These are phyloP conservation scores for Skeletonema marinoi DNA, from an alignment of 108 stramenopile genomes.

Conservation along the genomic window DNA sequence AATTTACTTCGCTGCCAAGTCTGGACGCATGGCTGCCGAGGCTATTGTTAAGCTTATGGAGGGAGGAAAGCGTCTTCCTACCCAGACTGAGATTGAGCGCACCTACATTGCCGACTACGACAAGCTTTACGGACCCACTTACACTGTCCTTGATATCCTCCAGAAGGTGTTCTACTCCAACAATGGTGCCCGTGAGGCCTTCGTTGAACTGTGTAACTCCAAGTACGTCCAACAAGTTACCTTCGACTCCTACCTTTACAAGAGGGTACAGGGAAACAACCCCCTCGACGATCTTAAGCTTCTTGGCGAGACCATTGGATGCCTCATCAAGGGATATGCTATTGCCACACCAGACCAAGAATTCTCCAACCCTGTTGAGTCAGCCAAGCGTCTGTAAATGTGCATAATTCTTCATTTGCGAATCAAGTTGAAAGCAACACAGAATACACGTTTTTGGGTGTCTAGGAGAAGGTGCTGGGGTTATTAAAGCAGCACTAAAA, in stretches of 20 bases:
- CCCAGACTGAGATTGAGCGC: conserved; percentile 89
- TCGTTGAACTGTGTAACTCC: conserved; percentile 96
- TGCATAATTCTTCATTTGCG: not conserved
- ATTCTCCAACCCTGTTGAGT: conserved; percentile 96
- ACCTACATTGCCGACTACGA: conserved; percentile 97
- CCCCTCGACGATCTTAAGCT: conserved; percentile 97
- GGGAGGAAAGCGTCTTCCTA: conserved; percentile 88
- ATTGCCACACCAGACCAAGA: conserved; percentile 93
- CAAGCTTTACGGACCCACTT: conserved; percentile 92
- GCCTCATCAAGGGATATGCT: conserved; percentile 94
- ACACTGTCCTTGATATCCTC: conserved; percentile 95
- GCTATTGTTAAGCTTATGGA: conserved; percentile 91
- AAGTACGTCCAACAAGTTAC: conserved; percentile 99
- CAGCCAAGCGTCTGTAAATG: conserved; percentile 92
- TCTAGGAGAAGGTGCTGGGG: not conserved
- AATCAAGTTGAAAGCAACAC: not conserved
- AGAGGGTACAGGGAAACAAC: conserved; percentile 97
- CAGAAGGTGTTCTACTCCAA: conserved; percentile 98
- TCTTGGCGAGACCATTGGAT: conserved; percentile 93
- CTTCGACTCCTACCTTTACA: conserved; percentile 99
- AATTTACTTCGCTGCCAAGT: conserved; percentile 98
- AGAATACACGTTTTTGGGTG: not conserved
- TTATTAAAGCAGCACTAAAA: not conserved
- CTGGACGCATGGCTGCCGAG: conserved; percentile 97
- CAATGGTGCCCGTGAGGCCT: conserved; percentile 98